Evolutionary conservation across 164 flowering plant genomes (phyloP), one percentile per base, ranked within the genome.

Genomic region (Tinospora cordifolia): DNA sequence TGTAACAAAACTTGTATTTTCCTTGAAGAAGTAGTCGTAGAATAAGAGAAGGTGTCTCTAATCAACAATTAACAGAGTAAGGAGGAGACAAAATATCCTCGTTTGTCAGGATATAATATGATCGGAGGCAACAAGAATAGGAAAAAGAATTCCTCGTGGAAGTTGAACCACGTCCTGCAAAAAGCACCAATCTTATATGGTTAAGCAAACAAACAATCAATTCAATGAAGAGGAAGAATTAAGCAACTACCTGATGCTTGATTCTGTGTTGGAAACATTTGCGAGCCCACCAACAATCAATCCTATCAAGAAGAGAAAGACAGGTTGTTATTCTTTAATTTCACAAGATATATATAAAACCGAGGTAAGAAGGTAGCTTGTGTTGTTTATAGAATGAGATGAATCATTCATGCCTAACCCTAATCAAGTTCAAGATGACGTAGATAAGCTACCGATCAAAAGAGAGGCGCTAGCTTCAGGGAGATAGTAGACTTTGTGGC

Each of bases 401-500:
- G 59, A 17, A 17, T 3, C 7, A n/a, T 51, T 51, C 13, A 51
- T 68, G 59, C 49, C 44, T 10, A 66, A 69, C 40, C 75, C 26
- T 6, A 38, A 51, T 40, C 68, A 51, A 26, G 67, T 49, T 8
- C 47, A 36, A 22, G 21, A 24, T 9, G 26, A 36, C 11, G 19
- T 15, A n/a, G 1, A 21, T 17, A 34, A 36, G n/a, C 14, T 57
- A 94, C 99, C 99, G n/a, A 95, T 95, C 68, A 95, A 78, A 49
- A 95, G 91, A 36, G 99, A 92, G 74, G 96, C 99, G 74, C 98
- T 92, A 67, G 99, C 99, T 83, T 95, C 99, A 10, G 99, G 99
- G 22, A 95, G 84, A 74, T 89, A 90, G 69, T 89, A 90, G 80
- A 95, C 80, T 54, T 87, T 88, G 73, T 87, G 93, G 30, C 99